These are phyloP conservation scores for Jacaranda copaia DNA, from an alignment of 257 asterid genomes.

Conservation along the genomic window DNA sequence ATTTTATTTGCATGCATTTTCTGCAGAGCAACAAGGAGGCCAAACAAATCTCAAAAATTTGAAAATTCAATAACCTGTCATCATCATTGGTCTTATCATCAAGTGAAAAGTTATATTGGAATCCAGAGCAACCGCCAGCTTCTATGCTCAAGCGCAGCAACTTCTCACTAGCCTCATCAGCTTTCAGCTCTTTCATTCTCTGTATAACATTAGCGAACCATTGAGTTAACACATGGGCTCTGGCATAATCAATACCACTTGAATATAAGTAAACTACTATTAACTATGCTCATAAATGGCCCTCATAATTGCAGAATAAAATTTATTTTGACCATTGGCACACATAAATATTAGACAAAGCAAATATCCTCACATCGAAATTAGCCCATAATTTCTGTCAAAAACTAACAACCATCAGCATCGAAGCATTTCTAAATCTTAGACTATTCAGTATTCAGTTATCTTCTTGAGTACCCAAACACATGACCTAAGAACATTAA, in stretches of 20 bases:
- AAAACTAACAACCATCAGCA: background rate
- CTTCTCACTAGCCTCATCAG: slow-evolving; percentile 63
- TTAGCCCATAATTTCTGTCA: background rate
- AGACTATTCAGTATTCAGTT: background rate
- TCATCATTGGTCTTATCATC: slow-evolving; percentile 74
- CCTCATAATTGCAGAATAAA: background rate
- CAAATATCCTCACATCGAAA: background rate
- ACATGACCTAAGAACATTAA: background rate
- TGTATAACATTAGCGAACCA: slow-evolving; percentile 32
- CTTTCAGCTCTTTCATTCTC: slow-evolving; percentile 91
- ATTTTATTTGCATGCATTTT: background rate
- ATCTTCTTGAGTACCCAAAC: slow-evolving; percentile 9
- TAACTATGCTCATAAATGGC: background rate
- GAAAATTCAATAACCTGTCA: slow-evolving; percentile 67
- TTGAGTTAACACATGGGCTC: background rate
- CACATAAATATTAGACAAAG: slow-evolving; percentile 1
- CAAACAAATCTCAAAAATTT: background rate
- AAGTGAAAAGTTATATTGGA: slow-evolving; percentile 86
- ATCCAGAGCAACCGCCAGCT: slow-evolving; percentile 99
- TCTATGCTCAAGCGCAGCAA: slow-evolving; percentile 90
- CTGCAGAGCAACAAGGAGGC: background rate
- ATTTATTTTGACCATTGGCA: background rate
- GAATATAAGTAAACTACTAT: background rate
- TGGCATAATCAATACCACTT: slow-evolving; percentile 14
- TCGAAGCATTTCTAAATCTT: slow-evolving; percentile 8